Evolutionary conservation across 306 rosid genomes (phyloP).

Genomic region (Lathyrus aphaca): DNA sequence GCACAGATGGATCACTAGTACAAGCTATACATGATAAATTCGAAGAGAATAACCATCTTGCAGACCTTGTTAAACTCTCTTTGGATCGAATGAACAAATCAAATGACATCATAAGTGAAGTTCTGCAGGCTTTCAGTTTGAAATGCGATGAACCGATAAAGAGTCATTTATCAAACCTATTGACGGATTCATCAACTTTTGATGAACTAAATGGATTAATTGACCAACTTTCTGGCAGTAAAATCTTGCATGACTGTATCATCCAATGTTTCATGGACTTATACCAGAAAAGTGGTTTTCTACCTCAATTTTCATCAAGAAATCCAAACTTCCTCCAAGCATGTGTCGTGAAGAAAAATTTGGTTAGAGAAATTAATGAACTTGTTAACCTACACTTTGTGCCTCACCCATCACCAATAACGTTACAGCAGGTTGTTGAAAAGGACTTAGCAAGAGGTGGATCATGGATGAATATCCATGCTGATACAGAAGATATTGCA

Average conservation of each 20-base stretch:
- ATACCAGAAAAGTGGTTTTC: constrained; percentile 46
- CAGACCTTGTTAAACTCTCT: constrained; percentile 38
- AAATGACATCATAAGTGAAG: constrained; percentile 43
- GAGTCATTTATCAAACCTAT: constrained; percentile 43
- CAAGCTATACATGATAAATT: not conserved
- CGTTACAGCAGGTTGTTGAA: constrained; percentile 49
- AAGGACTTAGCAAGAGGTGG: constrained; percentile 52
- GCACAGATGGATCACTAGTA: not conserved
- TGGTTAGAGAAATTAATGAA: constrained; percentile 53
- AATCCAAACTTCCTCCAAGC: constrained; percentile 41
- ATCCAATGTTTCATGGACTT: constrained; percentile 57
- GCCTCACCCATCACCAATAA: constrained; percentile 38
- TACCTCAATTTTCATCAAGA: constrained; percentile 44
- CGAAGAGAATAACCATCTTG: constrained; percentile 39
- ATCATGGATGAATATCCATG: constrained; percentile 57
- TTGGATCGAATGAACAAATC: constrained; percentile 33
- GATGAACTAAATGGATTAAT: constrained; percentile 49
- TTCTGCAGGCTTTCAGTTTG: constrained; percentile 51
- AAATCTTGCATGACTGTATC: constrained; percentile 53
- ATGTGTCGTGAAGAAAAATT: constrained; percentile 42
- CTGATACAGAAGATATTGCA: constrained; percentile 49
- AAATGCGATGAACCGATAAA: constrained; percentile 57
- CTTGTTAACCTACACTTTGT: constrained; percentile 44
- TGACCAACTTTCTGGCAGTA: constrained; percentile 38
- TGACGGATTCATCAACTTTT: constrained; percentile 46